Conservation (phyloP, 192 early-diverging fungal genomes). For the Linnemannia zychae region DNA sequence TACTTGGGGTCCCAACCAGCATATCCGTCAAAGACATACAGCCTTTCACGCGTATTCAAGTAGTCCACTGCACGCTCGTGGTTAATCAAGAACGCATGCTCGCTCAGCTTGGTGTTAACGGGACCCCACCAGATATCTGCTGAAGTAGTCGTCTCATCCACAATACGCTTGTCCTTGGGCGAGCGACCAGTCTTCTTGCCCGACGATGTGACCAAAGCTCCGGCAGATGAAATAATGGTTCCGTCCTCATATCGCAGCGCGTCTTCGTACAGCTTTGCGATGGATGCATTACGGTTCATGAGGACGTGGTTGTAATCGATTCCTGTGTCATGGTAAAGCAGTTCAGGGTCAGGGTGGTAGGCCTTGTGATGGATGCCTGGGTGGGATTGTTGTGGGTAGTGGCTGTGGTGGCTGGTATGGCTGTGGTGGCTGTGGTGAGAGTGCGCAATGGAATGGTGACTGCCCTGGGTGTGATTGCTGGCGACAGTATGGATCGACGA, state of each 20-base stretch:
- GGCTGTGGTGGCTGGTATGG: constrained; percentile 12
- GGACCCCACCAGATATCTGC: constrained; percentile 99
- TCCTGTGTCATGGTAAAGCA: constrained; percentile 56
- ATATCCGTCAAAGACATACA: constrained; percentile 98
- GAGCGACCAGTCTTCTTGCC: constrained; percentile 96
- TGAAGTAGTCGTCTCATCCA: constrained; percentile 86
- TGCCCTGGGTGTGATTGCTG: constrained; percentile 1
- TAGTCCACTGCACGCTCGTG: constrained; percentile 97
- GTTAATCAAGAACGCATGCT: constrained; percentile 91
- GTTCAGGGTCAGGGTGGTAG: constrained; percentile 53
- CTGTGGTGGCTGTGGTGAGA: constrained; percentile 2
- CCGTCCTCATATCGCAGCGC: constrained; percentile 88
- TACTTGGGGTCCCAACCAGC: constrained; percentile 99
- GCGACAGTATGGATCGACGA: constrained; percentile 18
- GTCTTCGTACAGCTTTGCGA: constrained; percentile 93
- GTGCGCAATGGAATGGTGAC: neutral
- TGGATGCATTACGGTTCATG: constrained; percentile 88
- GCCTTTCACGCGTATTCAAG: constrained; percentile 91
- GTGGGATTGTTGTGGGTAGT: constrained; percentile 50
- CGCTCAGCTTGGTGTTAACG: constrained; percentile 93
- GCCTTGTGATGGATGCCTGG: constrained; percentile 40
- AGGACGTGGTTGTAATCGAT: constrained; percentile 87
- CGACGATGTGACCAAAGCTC: constrained; percentile 92
- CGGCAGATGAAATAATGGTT: constrained; percentile 90
- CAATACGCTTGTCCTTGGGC: constrained; percentile 98